These are phyloP conservation scores for Colletotrichum tabaci DNA, from an alignment of 2,329 filamentous ascomycete species.

Conservation along the genomic window DNA sequence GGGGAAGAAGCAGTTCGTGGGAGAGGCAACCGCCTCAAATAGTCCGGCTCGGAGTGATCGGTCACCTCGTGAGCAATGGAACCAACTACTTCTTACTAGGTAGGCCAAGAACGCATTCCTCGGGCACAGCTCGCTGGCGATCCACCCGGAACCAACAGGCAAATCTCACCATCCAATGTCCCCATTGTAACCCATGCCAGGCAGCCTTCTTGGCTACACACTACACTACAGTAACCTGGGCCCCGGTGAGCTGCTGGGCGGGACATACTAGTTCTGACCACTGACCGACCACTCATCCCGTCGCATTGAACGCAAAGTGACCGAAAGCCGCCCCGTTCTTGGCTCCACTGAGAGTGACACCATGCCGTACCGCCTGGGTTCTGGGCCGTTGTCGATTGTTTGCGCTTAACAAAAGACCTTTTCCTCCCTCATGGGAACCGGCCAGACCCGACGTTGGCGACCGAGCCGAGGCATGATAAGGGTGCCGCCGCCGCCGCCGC, in stretches of 20 bases:
- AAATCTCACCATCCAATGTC: slow-evolving; percentile 27
- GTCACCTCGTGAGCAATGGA: not conserved
- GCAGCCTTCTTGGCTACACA: slow-evolving; percentile 15
- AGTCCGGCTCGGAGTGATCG: not conserved
- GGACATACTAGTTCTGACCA: not conserved
- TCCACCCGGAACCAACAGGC: slow-evolving; percentile 5
- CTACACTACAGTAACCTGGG: no score
- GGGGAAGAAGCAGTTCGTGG: not conserved
- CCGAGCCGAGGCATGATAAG: not conserved
- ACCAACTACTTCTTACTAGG: no score
- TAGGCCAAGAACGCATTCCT: not conserved
- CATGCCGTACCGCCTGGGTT: not conserved
- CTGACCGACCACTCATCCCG: not conserved
- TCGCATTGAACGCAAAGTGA: slow-evolving; percentile 12
- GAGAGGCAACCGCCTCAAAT: slow-evolving; percentile 16
- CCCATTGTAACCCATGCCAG: not conserved
- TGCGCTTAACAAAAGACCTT: not conserved
- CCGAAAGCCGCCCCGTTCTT: slow-evolving; percentile 9
- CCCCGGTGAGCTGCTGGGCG: not conserved
- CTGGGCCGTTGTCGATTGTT: no score
- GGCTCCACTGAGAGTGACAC: slow-evolving; percentile 12
- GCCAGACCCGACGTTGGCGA: not conserved
- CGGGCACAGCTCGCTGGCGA: slow-evolving; percentile 2
- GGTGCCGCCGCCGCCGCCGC: not conserved
- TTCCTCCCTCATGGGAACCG: not conserved